phyloP scores from a whole-genome alignment of 306 rosid genomes.

The Acacia melanoxylon region DNA sequence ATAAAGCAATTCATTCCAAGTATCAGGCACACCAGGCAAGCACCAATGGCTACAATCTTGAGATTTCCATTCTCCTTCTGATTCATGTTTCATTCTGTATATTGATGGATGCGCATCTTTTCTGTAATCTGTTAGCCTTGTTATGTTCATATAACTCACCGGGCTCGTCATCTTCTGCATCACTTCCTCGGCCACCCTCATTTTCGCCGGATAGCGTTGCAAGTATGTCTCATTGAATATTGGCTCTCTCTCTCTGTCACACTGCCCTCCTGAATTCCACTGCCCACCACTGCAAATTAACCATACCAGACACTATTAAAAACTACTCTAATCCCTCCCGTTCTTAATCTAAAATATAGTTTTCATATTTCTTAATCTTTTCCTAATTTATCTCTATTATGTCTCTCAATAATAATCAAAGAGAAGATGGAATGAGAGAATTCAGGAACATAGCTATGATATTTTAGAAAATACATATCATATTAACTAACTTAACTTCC shows the following conservation, averaged over 20 bases:
- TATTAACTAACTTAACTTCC: no score
- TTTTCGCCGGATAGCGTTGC: slow-evolving; percentile 59
- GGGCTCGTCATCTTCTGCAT: slow-evolving; percentile 57
- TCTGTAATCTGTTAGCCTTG: slow-evolving; percentile 82
- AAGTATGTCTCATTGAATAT: slow-evolving; percentile 53
- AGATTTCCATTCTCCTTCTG: slow-evolving; percentile 38
- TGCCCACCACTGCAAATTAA: slow-evolving; percentile 69
- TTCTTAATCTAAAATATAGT: no score
- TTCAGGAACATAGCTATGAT: no score
- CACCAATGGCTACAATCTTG: slow-evolving; percentile 81
- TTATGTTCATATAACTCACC: slow-evolving; percentile 73
- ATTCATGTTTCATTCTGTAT: slow-evolving; percentile 54
- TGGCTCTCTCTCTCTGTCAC: slow-evolving; percentile 71
- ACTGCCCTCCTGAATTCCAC: slow-evolving; percentile 89
- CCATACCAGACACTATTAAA: neutral
- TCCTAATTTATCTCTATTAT: no score
- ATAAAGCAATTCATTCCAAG: slow-evolving; percentile 51
- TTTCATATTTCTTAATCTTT: no score
- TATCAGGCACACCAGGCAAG: slow-evolving; percentile 67
- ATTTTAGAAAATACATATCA: no score
- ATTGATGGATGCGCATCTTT: slow-evolving; percentile 94
- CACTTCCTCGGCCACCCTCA: slow-evolving; percentile 64
- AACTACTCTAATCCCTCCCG: no score
- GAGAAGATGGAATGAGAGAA: no score
- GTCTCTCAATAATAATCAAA: no score